Evolutionary conservation across 345 rosid genomes (phyloP).

Genomic region (Geranium rotundifolium): DNA sequence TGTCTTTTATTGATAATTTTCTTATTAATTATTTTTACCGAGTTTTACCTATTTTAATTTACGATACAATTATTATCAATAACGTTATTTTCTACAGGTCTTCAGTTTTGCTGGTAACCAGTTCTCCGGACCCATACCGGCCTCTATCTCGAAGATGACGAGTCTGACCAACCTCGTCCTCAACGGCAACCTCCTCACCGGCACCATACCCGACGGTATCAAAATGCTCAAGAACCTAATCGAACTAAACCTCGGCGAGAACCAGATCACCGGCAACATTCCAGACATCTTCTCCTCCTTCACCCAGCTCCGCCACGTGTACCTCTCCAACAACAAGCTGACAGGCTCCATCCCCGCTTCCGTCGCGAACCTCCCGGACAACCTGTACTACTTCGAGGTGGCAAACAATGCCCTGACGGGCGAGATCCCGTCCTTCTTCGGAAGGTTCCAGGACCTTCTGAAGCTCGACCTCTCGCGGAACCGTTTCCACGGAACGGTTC

Average conservation of each 20-base stretch:
- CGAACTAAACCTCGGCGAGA: constrained; percentile 19
- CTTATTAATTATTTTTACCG: too few relatives aligned
- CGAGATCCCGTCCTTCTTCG: constrained; percentile 44
- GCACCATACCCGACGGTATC: constrained; percentile 39
- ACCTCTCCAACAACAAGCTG: constrained; percentile 38
- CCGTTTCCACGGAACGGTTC: constrained; percentile 32
- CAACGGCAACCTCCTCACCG: constrained; percentile 44
- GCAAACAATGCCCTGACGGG: constrained; percentile 53
- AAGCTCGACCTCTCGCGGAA: constrained; percentile 58
- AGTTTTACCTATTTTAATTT: too few relatives aligned
- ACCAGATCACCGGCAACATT: constrained; percentile 43
- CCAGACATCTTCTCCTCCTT: constrained; percentile 51
- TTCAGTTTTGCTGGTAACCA: constrained; percentile 43
- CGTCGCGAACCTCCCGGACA: constrained; percentile 35
- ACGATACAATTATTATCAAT: too few relatives aligned
- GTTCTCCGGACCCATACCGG: constrained; percentile 53
- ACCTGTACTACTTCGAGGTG: constrained; percentile 33
- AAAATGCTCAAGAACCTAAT: constrained; percentile 27
- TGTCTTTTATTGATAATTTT: too few relatives aligned
- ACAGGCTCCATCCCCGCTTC: constrained; percentile 48
- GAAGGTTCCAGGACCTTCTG: constrained; percentile 44
- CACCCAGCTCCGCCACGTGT: constrained; percentile 25
- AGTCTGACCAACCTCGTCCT: constrained; percentile 36
- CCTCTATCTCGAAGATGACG: constrained; percentile 37
- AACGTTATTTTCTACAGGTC: too few relatives aligned